Evolutionary conservation across 108 stramenopile genomes (phyloP).

Genomic region (Stephanodiscus triporus): DNA sequence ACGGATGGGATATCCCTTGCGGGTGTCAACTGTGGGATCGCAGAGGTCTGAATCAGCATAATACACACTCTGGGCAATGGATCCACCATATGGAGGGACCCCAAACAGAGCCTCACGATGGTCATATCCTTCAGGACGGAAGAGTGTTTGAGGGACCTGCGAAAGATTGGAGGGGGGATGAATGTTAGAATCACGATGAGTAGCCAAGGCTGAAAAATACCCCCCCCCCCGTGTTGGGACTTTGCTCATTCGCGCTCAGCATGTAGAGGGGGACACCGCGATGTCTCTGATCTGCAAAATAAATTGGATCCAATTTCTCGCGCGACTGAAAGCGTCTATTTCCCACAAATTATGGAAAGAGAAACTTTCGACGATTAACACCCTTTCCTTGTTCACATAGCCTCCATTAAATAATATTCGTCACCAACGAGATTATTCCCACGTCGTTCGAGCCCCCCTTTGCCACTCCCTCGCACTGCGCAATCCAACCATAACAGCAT

Average conservation of each 20-base stretch:
- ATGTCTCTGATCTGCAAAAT: not conserved
- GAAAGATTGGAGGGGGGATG: not conserved
- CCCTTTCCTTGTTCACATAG: too few species aligned
- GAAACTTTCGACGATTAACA: not conserved
- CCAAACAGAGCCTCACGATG: conserved; percentile 95
- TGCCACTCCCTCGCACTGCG: not conserved
- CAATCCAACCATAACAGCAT: not conserved
- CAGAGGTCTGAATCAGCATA: conserved; percentile 80
- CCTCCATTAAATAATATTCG: too few species aligned
- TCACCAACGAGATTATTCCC: not conserved
- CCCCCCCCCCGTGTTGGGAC: not conserved
- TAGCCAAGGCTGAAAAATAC: not conserved
- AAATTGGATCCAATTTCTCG: not conserved
- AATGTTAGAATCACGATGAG: not conserved
- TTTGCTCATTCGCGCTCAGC: not conserved
- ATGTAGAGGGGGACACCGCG: not conserved
- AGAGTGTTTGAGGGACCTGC: conserved; percentile 61
- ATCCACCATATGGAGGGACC: conserved; percentile 88
- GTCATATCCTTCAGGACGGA: conserved; percentile 76
- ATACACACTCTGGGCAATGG: conserved; percentile 85
- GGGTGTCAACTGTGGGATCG: conserved; percentile 59
- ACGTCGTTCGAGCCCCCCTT: not conserved
- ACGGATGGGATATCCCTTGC: conserved; percentile 68
- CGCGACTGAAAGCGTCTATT: not conserved
- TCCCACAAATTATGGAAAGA: not conserved